Conservation (phyloP, 208 protist genomes). For the Leishmania tropica region DNA sequence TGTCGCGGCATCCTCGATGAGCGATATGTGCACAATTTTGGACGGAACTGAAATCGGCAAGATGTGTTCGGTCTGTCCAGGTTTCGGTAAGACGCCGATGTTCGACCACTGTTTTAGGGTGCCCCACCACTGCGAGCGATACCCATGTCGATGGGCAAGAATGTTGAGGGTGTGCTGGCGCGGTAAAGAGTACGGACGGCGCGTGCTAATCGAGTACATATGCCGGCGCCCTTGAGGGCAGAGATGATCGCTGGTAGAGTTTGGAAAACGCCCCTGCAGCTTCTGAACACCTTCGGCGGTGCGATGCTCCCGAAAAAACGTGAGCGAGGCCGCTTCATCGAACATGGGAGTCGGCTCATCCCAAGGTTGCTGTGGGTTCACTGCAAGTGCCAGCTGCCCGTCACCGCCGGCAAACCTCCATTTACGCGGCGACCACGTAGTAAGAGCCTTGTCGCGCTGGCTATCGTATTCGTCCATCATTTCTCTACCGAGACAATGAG, state of each 20-base stretch:
- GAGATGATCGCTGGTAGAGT: not conserved
- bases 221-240: not conserved
- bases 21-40: conserved; percentile 79
- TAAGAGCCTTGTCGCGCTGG: not conserved
- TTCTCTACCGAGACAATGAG: not conserved
- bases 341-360: not conserved
- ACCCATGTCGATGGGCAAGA: conserved; percentile 24
- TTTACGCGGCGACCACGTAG: not conserved
- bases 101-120: conserved; percentile 43
- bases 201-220: conserved; percentile 30
- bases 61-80: conserved; percentile 17
- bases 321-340: not conserved
- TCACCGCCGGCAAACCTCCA: not conserved
- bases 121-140: conserved; percentile 71
- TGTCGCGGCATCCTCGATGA: conserved; percentile 45
- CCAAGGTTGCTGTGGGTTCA: not conserved
- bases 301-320: not conserved
- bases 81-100: conserved; percentile 22
- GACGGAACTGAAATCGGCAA: conserved; percentile 17
- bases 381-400: not conserved
- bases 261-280: conserved; percentile 13
- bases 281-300: not conserved
- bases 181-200: conserved; percentile 14
- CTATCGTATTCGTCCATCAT: not conserved
- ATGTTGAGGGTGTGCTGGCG: conserved; percentile 28